phyloP scores from a whole-genome alignment of 2,329 filamentous ascomycete species.

The Fusarium tanahbumbuense region DNA sequence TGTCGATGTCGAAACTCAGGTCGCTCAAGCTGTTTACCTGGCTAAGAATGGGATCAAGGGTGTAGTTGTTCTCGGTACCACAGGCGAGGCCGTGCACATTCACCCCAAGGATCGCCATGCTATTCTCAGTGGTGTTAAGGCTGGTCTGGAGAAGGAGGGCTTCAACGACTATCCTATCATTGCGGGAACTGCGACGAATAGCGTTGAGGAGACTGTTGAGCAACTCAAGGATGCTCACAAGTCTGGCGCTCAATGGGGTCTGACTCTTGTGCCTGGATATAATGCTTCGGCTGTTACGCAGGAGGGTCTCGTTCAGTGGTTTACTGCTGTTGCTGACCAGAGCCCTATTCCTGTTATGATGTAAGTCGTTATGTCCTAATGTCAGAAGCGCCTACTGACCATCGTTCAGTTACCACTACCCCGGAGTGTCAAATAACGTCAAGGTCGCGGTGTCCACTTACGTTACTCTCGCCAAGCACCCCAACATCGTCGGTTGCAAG shows the following conservation, averaged over 20 bases:
- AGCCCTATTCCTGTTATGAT: slow-evolving; percentile 69
- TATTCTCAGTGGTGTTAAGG: slow-evolving; percentile 66
- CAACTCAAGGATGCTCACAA: slow-evolving; percentile 66
- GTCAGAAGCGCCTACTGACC: background rate
- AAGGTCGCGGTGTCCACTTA: slow-evolving; percentile 69
- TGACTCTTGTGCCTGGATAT: slow-evolving; percentile 70
- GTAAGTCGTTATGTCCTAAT: slow-evolving; percentile 51
- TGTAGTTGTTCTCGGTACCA: slow-evolving; percentile 71
- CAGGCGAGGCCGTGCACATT: slow-evolving; percentile 73
- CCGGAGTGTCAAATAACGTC: slow-evolving; percentile 74
- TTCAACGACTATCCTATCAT: slow-evolving; percentile 71
- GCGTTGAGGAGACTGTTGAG: slow-evolving; percentile 70
- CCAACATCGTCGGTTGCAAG: slow-evolving; percentile 77
- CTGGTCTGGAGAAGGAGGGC: slow-evolving; percentile 65
- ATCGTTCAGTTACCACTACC: slow-evolving; percentile 68
- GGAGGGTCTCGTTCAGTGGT: slow-evolving; percentile 68
- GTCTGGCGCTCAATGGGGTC: slow-evolving; percentile 69
- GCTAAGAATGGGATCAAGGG: slow-evolving; percentile 70
- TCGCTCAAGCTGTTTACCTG: slow-evolving; percentile 68
- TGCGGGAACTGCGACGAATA: slow-evolving; percentile 70
- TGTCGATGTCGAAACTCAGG: slow-evolving; percentile 69
- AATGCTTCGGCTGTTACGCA: slow-evolving; percentile 67
- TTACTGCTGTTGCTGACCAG: slow-evolving; percentile 66
- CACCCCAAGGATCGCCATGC: slow-evolving; percentile 66
- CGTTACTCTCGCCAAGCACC: slow-evolving; percentile 66